These are phyloP conservation scores for Austroboletus eburneus DNA, from an alignment of 768 basidiomycete species.

Conservation along the genomic window DNA sequence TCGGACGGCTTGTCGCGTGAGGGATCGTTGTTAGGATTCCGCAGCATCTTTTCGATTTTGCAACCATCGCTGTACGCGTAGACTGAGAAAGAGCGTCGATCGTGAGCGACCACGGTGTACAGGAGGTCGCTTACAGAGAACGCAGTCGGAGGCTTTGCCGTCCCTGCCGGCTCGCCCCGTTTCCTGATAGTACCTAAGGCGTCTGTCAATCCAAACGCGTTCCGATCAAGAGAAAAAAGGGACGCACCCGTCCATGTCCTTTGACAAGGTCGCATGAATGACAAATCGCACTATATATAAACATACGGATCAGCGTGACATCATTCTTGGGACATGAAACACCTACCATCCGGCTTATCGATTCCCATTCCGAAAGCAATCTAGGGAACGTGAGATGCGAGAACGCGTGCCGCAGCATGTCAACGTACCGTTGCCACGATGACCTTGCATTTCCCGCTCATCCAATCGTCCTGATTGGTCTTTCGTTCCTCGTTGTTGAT, in stretches of 20 bases:
- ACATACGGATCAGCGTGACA: constrained; percentile 6
- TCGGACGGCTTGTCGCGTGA: constrained; percentile 28
- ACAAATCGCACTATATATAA: constrained; percentile 74
- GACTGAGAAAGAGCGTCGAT: constrained; percentile 38
- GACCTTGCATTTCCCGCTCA: constrained; percentile 62
- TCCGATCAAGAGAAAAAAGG: not conserved
- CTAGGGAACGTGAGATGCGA: constrained; percentile 35
- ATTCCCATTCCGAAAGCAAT: constrained; percentile 98
- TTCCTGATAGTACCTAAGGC: constrained; percentile 81
- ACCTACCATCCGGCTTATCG: constrained; percentile 73
- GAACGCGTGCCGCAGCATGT: too few species aligned
- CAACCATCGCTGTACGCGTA: constrained; percentile 60
- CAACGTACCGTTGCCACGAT: constrained; percentile 91
- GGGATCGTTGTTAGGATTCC: constrained; percentile 41
- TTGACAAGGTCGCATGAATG: constrained; percentile 81
- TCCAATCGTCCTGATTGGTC: constrained; percentile 67
- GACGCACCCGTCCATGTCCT: constrained; percentile 75
- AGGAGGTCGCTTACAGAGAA: constrained; percentile 62
- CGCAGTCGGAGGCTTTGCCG: constrained; percentile 75
- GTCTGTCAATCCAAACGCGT: constrained; percentile 1
- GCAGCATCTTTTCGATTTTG: constrained; percentile 56
- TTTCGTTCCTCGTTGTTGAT: constrained; percentile 62
- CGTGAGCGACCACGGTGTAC: not conserved
- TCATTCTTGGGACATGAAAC: not conserved
- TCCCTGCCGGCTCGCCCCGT: constrained; percentile 96